Evolutionary conservation across 2,329 filamentous ascomycete species (phyloP), one percentile per base, ranked within the genome.

Genomic region (Phyllosticta citribraziliensis): DNA sequence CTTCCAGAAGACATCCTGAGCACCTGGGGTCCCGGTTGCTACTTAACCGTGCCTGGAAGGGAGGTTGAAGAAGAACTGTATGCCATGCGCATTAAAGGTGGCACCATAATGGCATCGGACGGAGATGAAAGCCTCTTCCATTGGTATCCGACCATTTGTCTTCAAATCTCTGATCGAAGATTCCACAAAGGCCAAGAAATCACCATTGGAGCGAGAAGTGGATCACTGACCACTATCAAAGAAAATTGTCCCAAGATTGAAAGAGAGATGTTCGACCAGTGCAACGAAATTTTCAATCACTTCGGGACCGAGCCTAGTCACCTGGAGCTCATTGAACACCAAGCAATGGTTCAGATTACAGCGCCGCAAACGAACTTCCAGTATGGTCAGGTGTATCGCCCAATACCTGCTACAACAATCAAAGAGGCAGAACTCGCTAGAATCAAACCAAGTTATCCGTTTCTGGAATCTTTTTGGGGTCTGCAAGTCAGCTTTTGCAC

Each of bases 401-500:
- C 55, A 66, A 52, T 54, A 52, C n/a, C 54, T 60, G 22, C 57
- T 57, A 6, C 57, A 22, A 22, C 61, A 58, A 11, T 19, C 61
- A 20, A 63, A 63, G 25, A 27, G 62, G 17, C 11, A 47, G 14
- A 52, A 27, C 8, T 17, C 58, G n/a, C 51, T 54, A 24, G 55
- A 60, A 14, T 52, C 63, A 4, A 56, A 61, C n/a, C 53, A 60
- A 17, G 9, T 50, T n/a, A 6, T 61, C 2, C 8, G 64, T 33
- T 58, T 52, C 27, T 66, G 19, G 40, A 66, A 17, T 51, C 35
- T 1, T 27, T 57, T 35, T 68, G 64, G 57, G 65, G 64, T 8
- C 60, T 69, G 22, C 66, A 68, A 61, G 56, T 69, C 6, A 69
- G 66, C 63, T 63, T 63, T 57, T 68, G 67, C 55, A 69, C 67